Base-by-base conservation (phyloP, 768 basidiomycete species). In the Tricholomella constricta region DNA sequence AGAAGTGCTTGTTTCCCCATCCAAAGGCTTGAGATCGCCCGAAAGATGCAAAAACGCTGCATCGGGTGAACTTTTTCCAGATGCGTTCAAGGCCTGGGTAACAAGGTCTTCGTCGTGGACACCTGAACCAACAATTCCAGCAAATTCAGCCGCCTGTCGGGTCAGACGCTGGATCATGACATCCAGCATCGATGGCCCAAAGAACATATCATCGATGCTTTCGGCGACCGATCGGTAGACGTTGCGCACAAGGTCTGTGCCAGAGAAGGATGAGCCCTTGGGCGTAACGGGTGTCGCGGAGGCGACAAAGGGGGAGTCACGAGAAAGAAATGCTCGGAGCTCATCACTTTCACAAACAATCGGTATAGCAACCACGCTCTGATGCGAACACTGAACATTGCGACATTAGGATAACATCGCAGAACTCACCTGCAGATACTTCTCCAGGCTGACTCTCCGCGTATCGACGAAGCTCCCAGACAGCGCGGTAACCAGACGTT, bases 161-260 rank as follows among this genome's bases (percentile, higher is more conserved):
- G 89, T 92, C 15, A 98, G 82, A 2, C 94, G 85, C 61, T 92
- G 88, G 37, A 96, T 91, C 80, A 96, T 90, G 40, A 95, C 88
- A 65, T 98, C 94, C 38, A 98, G 72, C 92, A 97, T 94, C 1
- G 93, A 94, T 2, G 91, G 95, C 2, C 92, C 94, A 59, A 96
- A 93, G 71, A 96, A 88, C 82, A 97, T 92, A 69, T 98, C 97
- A 68, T 99, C 97, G 62, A 98, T 87, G 66, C 94, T 94, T 57
- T 92, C 91, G 5, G 96, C 84, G 41, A 99, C 91, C 22, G 93
- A 91, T 26, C 88, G 86, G 66, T 96, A 98, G 52, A 99, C 81
- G 20, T 85, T 88, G 49, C 87, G 86, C 48, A 98, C 91, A 32
- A 97, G 78, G 51, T 84, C 85, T 12, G 83, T 83, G 6, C 88